These are phyloP conservation scores for Xylaria sp. DNA, from an alignment of 2,329 filamentous ascomycete species.

Conservation along the genomic window DNA sequence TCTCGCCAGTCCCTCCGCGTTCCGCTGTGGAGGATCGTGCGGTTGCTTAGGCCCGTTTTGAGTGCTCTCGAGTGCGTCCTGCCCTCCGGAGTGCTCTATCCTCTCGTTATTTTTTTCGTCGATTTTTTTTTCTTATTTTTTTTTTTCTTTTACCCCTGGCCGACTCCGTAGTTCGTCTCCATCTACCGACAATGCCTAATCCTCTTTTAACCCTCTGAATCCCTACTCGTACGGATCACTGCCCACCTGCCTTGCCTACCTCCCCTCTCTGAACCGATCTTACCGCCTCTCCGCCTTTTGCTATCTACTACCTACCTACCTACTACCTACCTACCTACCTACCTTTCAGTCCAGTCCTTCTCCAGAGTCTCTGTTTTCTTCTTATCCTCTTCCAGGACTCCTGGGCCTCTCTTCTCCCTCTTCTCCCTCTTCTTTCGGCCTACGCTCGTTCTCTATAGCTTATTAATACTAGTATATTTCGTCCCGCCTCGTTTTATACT, in stretches of 20 bases:
- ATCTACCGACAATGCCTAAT: constrained; percentile 17
- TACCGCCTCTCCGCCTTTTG: constrained; percentile 21
- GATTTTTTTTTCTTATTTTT: constrained; percentile 4
- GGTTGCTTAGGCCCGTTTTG: constrained; percentile 22
- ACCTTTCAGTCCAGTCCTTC: constrained; percentile 28
- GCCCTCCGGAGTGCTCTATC: constrained; percentile 8
- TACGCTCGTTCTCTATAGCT: constrained; percentile 34
- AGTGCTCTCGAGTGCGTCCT: constrained; percentile 15
- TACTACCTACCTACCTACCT: constrained; percentile 12
- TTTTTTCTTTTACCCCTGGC: constrained; percentile 12
- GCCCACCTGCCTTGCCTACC: too few species aligned
- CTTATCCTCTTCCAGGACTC: constrained; percentile 18
- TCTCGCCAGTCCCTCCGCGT: constrained; percentile 9
- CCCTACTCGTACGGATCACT: constrained; percentile 22
- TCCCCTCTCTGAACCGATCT: constrained; percentile 17
- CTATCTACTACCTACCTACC: constrained; percentile 19
- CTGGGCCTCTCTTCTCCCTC: constrained; percentile 16
- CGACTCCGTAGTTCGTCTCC: constrained; percentile 22
- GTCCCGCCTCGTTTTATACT: constrained; percentile 17
- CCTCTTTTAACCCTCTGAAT: constrained; percentile 27
- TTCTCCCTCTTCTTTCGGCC: constrained; percentile 29
- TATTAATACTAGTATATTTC: constrained; percentile 31
- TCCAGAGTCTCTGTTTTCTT: constrained; percentile 21
- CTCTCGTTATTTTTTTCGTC: constrained; percentile 14
- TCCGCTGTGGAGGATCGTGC: constrained; percentile 17